Conservation (phyloP, 108 stramenopile genomes). For the Aurantiochytrium sp. region DNA sequence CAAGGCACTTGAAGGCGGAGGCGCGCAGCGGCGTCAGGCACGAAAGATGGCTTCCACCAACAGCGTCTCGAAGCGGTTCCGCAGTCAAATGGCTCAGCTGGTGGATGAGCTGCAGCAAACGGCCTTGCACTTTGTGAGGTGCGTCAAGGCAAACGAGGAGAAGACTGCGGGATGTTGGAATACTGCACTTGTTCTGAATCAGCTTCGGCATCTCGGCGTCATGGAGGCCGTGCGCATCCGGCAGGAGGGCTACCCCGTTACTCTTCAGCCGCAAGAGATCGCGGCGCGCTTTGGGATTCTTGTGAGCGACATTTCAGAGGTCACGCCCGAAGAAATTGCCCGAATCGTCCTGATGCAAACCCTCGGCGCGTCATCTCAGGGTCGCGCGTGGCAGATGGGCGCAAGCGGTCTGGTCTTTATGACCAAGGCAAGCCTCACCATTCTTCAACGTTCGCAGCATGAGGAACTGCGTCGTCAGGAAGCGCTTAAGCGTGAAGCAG, state of each 20-base stretch:
- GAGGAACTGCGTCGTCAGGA: background rate
- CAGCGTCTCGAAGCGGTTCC: background rate
- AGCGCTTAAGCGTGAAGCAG: background rate
- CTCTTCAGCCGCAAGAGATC: background rate
- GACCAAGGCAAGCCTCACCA: background rate
- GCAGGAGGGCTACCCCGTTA: background rate
- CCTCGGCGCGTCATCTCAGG: background rate
- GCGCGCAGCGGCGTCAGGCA: background rate
- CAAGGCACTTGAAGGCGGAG: background rate
- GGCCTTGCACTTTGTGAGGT: background rate
- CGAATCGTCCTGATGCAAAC: background rate
- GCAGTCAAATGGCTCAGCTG: conserved; percentile 38
- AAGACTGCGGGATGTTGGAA: background rate
- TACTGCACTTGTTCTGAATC: background rate
- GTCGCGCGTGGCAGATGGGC: background rate
- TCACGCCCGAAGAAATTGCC: background rate
- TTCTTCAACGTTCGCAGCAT: background rate
- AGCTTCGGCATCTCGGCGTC: background rate
- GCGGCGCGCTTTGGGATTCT: background rate
- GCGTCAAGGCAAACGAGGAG: background rate
- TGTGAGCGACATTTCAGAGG: background rate
- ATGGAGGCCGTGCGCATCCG: conserved; percentile 18
- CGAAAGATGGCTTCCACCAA: background rate
- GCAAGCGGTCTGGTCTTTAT: background rate
- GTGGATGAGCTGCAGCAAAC: conserved; percentile 50